Evolutionary conservation across 2,329 filamentous ascomycete species (phyloP).

Genomic region (Gremmenia infestans): DNA sequence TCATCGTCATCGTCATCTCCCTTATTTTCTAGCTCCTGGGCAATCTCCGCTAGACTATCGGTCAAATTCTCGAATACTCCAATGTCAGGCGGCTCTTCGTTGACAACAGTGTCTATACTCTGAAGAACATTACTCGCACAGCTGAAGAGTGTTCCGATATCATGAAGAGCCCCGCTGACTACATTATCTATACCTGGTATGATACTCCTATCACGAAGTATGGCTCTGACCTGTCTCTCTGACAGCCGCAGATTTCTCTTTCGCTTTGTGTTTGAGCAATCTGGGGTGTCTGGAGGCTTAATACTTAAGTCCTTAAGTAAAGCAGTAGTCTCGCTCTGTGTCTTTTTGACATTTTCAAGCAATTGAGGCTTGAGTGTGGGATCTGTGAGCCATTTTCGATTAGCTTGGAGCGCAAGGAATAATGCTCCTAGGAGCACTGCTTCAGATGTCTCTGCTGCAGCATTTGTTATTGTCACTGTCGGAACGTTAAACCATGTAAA

Average conservation of each 20-base stretch:
- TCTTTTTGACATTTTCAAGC: constrained; percentile 1
- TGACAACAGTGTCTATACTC: constrained; percentile 7
- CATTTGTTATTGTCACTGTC: constrained; percentile 1
- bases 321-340: constrained; percentile 1
- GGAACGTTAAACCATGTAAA: not conserved
- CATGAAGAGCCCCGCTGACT: not conserved
- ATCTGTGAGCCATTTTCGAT: constrained; percentile 9
- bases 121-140: constrained; percentile 8
- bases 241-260: constrained; percentile 2
- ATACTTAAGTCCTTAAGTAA: constrained; percentile 1
- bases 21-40: constrained; percentile 1
- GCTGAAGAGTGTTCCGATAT: constrained; percentile 9
- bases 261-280: constrained; percentile 9
- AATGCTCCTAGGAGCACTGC: constrained; percentile 1
- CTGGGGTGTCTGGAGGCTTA: not conserved
- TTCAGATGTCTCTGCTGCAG: constrained; percentile 4
- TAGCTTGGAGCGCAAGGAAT: constrained; percentile 5
- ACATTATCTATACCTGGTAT: not conserved
- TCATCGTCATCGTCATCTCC: not conserved
- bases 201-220: constrained; percentile 7
- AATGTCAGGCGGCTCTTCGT: constrained; percentile 1
- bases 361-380: constrained; percentile 3
- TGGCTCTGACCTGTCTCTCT: constrained; percentile 7
- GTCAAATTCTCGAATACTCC: constrained; percentile 8
- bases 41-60: constrained; percentile 8